Percentiles rank a stretch among this genome's conserved stretches.
phyloP scores from a whole-genome alignment of 371 early-diverging fungal genomes.

The Mortierella sp. region DNA sequence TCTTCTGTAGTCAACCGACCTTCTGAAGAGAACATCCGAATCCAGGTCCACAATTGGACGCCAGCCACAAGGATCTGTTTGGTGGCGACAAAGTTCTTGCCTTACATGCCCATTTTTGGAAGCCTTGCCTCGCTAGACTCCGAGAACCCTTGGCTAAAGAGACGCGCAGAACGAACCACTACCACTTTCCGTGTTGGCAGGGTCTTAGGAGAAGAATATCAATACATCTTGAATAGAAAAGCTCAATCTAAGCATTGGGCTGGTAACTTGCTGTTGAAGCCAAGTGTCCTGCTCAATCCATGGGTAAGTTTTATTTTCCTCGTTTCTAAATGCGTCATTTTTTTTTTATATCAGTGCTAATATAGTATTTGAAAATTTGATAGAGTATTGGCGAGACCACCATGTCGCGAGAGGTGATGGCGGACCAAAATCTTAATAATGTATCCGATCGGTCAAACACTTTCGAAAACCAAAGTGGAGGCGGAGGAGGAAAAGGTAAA shows the following conservation, averaged over 20 bases:
- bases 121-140: not conserved
- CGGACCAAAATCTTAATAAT: slow-evolving; percentile 9
- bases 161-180: slow-evolving; percentile 6
- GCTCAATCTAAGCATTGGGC: slow-evolving; percentile 63
- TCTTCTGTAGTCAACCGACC: not conserved
- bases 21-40: not conserved
- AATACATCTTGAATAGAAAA: slow-evolving; percentile 67
- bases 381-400: slow-evolving; percentile 41
- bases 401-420: slow-evolving; percentile 22
- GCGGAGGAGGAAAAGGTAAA: slow-evolving; percentile 13
- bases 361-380: not conserved
- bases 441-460: not conserved
- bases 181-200: slow-evolving; percentile 46
- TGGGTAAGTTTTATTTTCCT: slow-evolving; percentile 47
- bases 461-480: slow-evolving; percentile 3
- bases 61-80: slow-evolving; percentile 32
- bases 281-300: slow-evolving; percentile 63
- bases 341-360: not conserved
- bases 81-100: slow-evolving; percentile 37
- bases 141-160: slow-evolving; percentile 14
- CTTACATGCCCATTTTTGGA: slow-evolving; percentile 13
- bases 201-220: slow-evolving; percentile 66
- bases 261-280: slow-evolving; percentile 65
- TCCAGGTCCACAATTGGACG: slow-evolving; percentile 41
- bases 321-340: not conserved